Base-by-base conservation (phyloP, 805 yeast species). In the Kluyveromyces wickerhamii region DNA sequence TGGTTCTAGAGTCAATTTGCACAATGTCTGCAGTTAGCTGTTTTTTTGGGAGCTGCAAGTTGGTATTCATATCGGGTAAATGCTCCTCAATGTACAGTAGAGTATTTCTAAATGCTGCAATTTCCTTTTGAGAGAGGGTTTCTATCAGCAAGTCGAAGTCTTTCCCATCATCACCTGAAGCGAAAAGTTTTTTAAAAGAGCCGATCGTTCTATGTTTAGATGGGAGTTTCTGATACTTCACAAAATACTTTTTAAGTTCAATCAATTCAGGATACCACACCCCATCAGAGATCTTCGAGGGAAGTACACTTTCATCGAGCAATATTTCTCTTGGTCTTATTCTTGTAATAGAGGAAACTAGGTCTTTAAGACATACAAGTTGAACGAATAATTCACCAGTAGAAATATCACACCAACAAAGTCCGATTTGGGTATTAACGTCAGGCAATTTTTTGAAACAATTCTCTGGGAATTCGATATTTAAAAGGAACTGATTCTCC, bases 361-460 rank as follows among this genome's bases (percentile, higher is more conserved):
- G 57, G 17, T 77, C 79, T 4, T 66, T 70, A 14, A 79, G 49
- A 1, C 70, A 66, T 0, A 84, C 73, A 31, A 73, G 72, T 48
- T 85, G 84, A 2, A 80, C 81, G 47, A 66, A 75, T 29, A 85
- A 72, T 15, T 76, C 77, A 0, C 97, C 96, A 1, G 89, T 74
- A 0, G 92, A 80, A 0, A 89, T 64, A 59, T 92, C 98, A 27
- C 80, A 72, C 97, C 97, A 92, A 19, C 87, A 70, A 1, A 92
- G 48, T 0, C 95, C 95, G 3, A 87, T 66, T 16, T 63, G 63
- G 30, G 59, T 40, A 8, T 59, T 52, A 1, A 61, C 51, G 11
- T 56, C 57, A 44, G 71, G 52, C 22, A 60, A 43, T 37, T 57
- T 47, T 37, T 58, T 47, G 57, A 63, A 48, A 43, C 67, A 48